Conservation (phyloP, 2,329 filamentous ascomycete species). For the Aspergillus phoenicis region DNA sequence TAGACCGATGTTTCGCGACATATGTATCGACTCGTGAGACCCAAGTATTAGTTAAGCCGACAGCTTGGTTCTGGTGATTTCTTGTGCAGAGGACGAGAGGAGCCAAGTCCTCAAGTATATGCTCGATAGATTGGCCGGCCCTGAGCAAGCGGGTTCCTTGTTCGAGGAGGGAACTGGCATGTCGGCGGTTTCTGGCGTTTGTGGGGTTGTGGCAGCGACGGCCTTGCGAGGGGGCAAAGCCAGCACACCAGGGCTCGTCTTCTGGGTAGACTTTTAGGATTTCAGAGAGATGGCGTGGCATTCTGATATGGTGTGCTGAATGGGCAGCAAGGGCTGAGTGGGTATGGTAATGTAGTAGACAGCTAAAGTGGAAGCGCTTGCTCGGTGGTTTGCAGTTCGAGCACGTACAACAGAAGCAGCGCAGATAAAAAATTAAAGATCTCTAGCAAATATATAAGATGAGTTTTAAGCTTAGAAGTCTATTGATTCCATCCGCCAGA, state of each 20-base stretch:
- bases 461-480: neutral
- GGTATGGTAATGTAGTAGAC: neutral
- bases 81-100: conserved; percentile 25
- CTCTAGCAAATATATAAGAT: neutral
- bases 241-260: conserved; percentile 21
- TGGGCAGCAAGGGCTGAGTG: no score
- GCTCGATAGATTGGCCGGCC: conserved; percentile 15
- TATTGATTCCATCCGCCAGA: neutral
- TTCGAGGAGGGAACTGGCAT: conserved; percentile 19
- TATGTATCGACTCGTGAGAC: neutral
- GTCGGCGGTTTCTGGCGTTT: conserved; percentile 15
- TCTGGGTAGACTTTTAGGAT: conserved; percentile 25
- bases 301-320: no score
- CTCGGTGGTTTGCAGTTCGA: no score
- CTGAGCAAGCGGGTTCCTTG: conserved; percentile 18
- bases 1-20: neutral
- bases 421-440: neutral
- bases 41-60: neutral
- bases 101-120: conserved; percentile 25
- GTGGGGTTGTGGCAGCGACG: conserved; percentile 21
- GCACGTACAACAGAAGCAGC: neutral
- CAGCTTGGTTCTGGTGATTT: conserved; percentile 19
- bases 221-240: conserved; percentile 19
- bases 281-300: conserved; percentile 14
- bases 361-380: neutral